A percentile compares a stretch with the other conserved stretches of the same genome.
phyloP scores from a whole-genome alignment of 805 yeast species.

The Sugiyamaella qingdaonensis region DNA sequence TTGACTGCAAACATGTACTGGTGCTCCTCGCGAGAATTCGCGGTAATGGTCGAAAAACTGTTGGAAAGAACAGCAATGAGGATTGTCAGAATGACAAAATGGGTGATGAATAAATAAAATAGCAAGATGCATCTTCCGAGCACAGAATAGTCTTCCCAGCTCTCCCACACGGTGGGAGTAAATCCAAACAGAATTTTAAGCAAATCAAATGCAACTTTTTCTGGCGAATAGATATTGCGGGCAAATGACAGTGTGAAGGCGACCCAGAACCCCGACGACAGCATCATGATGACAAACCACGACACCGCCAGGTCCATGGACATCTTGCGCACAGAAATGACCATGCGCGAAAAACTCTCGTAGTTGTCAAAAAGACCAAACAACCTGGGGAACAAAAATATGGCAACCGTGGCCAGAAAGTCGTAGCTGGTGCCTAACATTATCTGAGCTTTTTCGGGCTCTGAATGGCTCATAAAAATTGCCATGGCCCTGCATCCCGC shows the following conservation, averaged over 20 bases:
- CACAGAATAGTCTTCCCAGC: conserved; percentile 46
- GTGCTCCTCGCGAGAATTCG: conserved; percentile 38
- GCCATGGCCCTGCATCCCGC: conserved; percentile 24
- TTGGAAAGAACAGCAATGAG: conserved; percentile 50
- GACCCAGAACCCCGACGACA: conserved; percentile 53
- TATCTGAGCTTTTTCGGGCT: background rate
- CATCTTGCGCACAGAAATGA: conserved; percentile 50
- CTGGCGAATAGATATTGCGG: conserved; percentile 37
- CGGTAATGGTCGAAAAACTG: conserved; percentile 33
- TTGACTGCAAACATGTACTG: conserved; percentile 37
- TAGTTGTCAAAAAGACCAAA: conserved; percentile 45
- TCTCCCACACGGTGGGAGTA: conserved; percentile 58
- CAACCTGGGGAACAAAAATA: conserved; percentile 46
- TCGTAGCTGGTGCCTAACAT: conserved; percentile 25
- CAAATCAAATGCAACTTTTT: conserved; percentile 48
- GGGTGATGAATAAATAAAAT: conserved; percentile 50
- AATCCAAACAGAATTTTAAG: conserved; percentile 52
- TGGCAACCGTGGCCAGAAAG: conserved; percentile 40
- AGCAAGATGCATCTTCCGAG: conserved; percentile 47
- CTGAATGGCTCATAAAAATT: background rate
- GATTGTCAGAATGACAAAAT: conserved; percentile 51
- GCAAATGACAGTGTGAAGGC: conserved; percentile 49
- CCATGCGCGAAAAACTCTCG: conserved; percentile 48
- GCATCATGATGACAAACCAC: conserved; percentile 45
- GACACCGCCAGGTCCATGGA: conserved; percentile 47